Conservation (phyloP, 2,329 filamentous ascomycete genomes). For the Aquanectria penicillioides region DNA sequence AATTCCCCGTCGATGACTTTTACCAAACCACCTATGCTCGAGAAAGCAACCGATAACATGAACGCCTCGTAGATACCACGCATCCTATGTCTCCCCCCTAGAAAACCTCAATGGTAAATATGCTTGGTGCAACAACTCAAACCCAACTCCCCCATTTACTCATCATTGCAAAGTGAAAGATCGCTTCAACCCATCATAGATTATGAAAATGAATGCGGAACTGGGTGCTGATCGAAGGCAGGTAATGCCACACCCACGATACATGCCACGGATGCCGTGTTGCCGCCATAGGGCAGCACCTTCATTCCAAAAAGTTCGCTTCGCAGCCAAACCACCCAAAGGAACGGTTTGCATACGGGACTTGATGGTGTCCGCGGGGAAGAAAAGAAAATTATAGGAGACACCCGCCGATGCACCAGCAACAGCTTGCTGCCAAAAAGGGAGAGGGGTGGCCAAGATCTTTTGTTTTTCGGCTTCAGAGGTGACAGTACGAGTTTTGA, state of each 20-base stretch:
- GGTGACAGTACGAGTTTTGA: slow-evolving; percentile 57
- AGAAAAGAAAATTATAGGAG: slow-evolving; percentile 97
- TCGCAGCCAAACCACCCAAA: slow-evolving; percentile 63
- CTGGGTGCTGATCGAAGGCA: slow-evolving; percentile 88
- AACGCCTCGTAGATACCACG: slow-evolving; percentile 38
- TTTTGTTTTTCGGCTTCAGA: slow-evolving; percentile 53
- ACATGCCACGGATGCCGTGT: slow-evolving; percentile 85
- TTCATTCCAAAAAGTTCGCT: slow-evolving; percentile 78
- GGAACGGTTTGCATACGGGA: slow-evolving; percentile 94
- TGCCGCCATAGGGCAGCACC: slow-evolving; percentile 80
- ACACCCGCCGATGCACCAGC: slow-evolving; percentile 91
- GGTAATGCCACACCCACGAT: slow-evolving; percentile 95
- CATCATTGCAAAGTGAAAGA: slow-evolving; percentile 62
- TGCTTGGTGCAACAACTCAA: no score
- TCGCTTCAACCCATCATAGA: slow-evolving; percentile 87
- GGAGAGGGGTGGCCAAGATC: slow-evolving; percentile 65
- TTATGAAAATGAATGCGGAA: slow-evolving; percentile 97
- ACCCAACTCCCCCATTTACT: not conserved
- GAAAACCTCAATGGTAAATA: slow-evolving; percentile 15
- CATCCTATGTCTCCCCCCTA: slow-evolving; percentile 4
- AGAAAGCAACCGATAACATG: slow-evolving; percentile 6
- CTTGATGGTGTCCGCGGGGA: slow-evolving; percentile 97
- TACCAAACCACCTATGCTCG: not conserved
- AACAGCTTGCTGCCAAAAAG: slow-evolving; percentile 86
- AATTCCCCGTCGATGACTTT: not conserved